These are phyloP conservation scores for Juglanconis oblonga DNA, from an alignment of 2,329 filamentous ascomycete genomes.

Conservation along the genomic window DNA sequence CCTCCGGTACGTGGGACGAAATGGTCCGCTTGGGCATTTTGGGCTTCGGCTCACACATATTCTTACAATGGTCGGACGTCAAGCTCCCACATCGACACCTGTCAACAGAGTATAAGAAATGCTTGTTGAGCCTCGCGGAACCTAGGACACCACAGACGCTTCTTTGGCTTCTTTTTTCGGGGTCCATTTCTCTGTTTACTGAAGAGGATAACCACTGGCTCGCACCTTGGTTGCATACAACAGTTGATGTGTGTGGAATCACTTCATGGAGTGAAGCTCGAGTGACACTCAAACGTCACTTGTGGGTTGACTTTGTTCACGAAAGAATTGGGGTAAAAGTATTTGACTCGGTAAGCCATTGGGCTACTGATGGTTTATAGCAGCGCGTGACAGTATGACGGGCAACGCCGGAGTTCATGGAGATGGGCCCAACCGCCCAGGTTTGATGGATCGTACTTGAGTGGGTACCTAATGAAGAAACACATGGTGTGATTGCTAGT, in stretches of 20 bases:
- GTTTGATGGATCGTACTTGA: too few species aligned
- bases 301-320: slow-evolving; percentile 16
- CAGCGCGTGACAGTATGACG: too few species aligned
- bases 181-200: slow-evolving; percentile 24
- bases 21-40: slow-evolving; percentile 37
- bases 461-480: too few species aligned
- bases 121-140: slow-evolving; percentile 1
- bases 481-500: too few species aligned
- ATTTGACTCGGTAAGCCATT: background rate
- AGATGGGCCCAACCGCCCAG: too few species aligned
- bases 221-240: slow-evolving; percentile 21
- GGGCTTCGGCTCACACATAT: slow-evolving; percentile 33
- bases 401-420: too few species aligned
- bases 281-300: background rate
- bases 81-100: slow-evolving; percentile 21
- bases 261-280: slow-evolving; percentile 19
- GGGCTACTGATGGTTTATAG: too few species aligned
- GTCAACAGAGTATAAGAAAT: slow-evolving; percentile 16
- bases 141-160: slow-evolving; percentile 19
- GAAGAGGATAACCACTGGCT: slow-evolving; percentile 22
- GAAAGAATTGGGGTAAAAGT: background rate
- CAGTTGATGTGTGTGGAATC: slow-evolving; percentile 18
- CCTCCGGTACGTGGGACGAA: slow-evolving; percentile 29
- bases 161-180: slow-evolving; percentile 26
- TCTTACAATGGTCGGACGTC: slow-evolving; percentile 34